These are phyloP conservation scores for Papiliotrema terrestris DNA, from an alignment of 1,284 basidiomycete species.

Conservation along the genomic window DNA sequence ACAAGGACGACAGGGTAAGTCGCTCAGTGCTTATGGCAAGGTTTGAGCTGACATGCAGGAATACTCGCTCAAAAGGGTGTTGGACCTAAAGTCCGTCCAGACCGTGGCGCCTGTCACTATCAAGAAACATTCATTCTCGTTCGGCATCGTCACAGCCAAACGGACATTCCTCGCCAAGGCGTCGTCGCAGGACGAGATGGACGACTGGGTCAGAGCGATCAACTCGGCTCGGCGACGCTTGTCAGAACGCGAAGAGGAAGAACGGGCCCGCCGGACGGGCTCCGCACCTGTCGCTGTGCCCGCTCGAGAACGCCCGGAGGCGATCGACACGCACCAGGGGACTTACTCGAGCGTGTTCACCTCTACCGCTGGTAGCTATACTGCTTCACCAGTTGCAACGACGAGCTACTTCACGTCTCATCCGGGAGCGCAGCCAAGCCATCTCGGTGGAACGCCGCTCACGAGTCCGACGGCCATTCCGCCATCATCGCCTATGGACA, in stretches of 20 bases:
- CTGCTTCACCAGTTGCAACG: slow-evolving; percentile 5
- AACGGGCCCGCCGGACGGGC: slow-evolving; percentile 10
- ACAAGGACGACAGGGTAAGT: slow-evolving; percentile 74
- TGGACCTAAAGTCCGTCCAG: slow-evolving; percentile 86
- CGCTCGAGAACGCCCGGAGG: slow-evolving; percentile 4
- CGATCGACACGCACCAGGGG: slow-evolving; percentile 23
- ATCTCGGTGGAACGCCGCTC: background rate
- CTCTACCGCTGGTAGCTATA: slow-evolving; percentile 8
- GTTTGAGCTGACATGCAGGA: slow-evolving; percentile 51
- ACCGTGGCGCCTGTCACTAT: slow-evolving; percentile 82
- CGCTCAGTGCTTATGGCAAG: slow-evolving; percentile 22
- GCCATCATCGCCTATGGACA: slow-evolving; percentile 17
- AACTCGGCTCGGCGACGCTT: slow-evolving; percentile 70
- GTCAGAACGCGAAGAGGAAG: slow-evolving; percentile 47
- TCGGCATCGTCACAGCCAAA: slow-evolving; percentile 86
- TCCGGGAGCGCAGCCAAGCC: background rate
- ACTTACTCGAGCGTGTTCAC: slow-evolving; percentile 21
- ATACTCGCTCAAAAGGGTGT: slow-evolving; percentile 84
- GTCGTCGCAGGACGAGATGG: slow-evolving; percentile 64
- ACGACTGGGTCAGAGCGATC: slow-evolving; percentile 79
- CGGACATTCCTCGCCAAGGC: slow-evolving; percentile 94
- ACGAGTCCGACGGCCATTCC: slow-evolving; percentile 1
- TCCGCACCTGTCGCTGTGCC: slow-evolving; percentile 2
- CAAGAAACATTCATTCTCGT: slow-evolving; percentile 84
- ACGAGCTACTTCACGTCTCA: slow-evolving; percentile 8